A percentile compares a stretch with the other conserved stretches of the same genome.
phyloP scores from a whole-genome alignment of 139 green algal genomes.

The Limnomonas spitsbergensis region DNA sequence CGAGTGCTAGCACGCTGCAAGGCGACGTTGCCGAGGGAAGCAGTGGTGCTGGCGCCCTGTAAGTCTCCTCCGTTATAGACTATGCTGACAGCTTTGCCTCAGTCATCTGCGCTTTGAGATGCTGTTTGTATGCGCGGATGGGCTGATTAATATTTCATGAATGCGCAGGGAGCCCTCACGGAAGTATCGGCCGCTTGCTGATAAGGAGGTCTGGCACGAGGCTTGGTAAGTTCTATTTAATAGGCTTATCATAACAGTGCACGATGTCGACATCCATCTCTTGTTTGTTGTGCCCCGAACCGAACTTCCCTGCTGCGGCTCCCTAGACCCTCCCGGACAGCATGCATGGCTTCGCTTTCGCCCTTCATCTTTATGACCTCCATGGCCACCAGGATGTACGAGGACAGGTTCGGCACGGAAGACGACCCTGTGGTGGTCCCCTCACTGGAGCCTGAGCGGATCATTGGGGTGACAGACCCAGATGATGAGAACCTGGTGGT shows the following conservation, averaged over 20 bases:
- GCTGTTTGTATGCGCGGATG: not conserved
- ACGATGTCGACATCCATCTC: not conserved
- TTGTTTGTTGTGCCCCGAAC: too few relatives aligned
- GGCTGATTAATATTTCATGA: too few relatives aligned
- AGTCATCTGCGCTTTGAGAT: not conserved
- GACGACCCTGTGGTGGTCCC: constrained; percentile 63
- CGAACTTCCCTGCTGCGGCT: not conserved
- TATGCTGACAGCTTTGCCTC: not conserved
- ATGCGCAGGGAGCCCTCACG: constrained; percentile 30
- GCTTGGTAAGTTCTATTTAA: constrained; percentile 61
- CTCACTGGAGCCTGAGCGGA: constrained; percentile 56
- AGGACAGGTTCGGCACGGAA: constrained; percentile 60
- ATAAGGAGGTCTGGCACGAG: constrained; percentile 68
- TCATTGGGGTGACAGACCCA: constrained; percentile 69
- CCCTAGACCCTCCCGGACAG: not conserved
- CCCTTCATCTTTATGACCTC: not conserved
- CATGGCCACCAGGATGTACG: constrained; percentile 50
- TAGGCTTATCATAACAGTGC: too few relatives aligned
- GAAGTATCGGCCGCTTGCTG: constrained; percentile 41
- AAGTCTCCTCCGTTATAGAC: not conserved
- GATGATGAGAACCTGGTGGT: constrained; percentile 67
- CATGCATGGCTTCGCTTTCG: not conserved
- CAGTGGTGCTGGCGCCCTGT: not conserved
- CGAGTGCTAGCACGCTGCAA: not conserved
- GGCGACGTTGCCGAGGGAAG: not conserved